Base-by-base conservation (phyloP, 352 stramenopile species). In the Globisporangium megalacanthum region DNA sequence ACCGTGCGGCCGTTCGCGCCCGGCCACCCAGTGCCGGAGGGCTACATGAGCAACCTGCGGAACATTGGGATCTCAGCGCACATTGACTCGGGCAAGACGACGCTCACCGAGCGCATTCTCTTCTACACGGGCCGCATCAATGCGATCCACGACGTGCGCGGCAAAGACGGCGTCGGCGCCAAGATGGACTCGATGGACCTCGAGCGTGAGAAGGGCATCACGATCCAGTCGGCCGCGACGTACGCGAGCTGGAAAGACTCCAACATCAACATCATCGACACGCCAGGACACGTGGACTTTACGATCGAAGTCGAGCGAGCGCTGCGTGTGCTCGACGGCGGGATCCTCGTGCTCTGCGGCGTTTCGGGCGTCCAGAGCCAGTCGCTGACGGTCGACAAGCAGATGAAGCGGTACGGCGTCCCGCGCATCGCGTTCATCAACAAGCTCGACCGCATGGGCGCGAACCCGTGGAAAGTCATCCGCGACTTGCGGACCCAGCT, bases 161-260 rank as follows among this genome's bases (percentile, higher is more conserved):
- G 92, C 47, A 99, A 99, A 70, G 96, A 99, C 79, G 96, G 96
- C 45, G 93, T 99, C 10, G 97, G 97, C 41, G 97, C 97, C 60
- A 99, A 99, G 76, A 99, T 99, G 97, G 97, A 99, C 78, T 98
- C 82, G 45, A 99, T 99, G 97, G 97, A 99, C 52, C 78, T 99
- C 15, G 97, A 99, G 79, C 83, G 97, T 53, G 97, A 99, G 75
- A 99, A 99, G 80, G 97, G 97, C 56, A 99, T 99, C 72, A 99
- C 97, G 9, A 99, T 99, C 77, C 97, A 99, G 78, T 98, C 89
- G 48, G 97, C 97, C 20, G 97, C 97, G 42, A 99, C 97, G 17
- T 99, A 98, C 79, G 98, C 89, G 67, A 76, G 69, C 56, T 97
- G 91, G 89, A 97, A 98, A 65, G 89, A 99, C 68, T 82, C 90